A percentile compares a stretch with the other conserved stretches of the same genome.
These are phyloP conservation scores for Thelonectria discophora DNA, from an alignment of 2,329 filamentous ascomycete species.

Conservation along the genomic window DNA sequence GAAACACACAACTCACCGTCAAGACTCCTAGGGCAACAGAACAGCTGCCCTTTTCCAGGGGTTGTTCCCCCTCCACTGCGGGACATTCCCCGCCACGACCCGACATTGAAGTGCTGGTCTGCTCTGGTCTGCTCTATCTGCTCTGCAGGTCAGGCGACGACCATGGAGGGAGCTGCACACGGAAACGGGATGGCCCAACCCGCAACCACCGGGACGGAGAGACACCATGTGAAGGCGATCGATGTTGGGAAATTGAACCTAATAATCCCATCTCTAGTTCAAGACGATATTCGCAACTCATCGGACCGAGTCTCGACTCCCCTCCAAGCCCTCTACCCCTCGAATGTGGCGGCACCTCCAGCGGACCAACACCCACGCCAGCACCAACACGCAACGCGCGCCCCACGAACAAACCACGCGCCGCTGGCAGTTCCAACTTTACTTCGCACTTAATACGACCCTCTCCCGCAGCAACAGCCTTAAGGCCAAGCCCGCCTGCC, in stretches of 20 bases:
- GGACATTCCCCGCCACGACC: constrained; percentile 18
- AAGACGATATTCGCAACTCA: background rate
- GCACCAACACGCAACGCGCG: background rate
- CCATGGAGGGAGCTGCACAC: constrained; percentile 5
- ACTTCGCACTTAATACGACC: background rate
- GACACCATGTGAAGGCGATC: no score
- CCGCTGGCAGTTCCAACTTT: background rate
- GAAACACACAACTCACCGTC: background rate
- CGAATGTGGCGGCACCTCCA: constrained; percentile 12
- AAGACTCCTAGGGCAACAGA: background rate
- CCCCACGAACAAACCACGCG: constrained; percentile 4
- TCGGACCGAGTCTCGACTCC: background rate
- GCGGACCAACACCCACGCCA: background rate
- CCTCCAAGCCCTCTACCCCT: background rate
- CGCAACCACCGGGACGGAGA: no score
- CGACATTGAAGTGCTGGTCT: constrained; percentile 12
- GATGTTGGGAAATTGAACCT: background rate
- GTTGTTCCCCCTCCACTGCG: constrained; percentile 15
- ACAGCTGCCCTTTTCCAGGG: constrained; percentile 14
- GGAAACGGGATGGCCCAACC: background rate
- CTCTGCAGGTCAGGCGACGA: constrained; percentile 20
- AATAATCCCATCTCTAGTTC: background rate
- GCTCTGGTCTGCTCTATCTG: no score
- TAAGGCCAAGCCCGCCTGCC: constrained; percentile 15
- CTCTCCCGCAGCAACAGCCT: constrained; percentile 14